These are phyloP conservation scores for Diplodia mutila DNA, from an alignment of 2,329 filamentous ascomycete species.

Conservation along the genomic window DNA sequence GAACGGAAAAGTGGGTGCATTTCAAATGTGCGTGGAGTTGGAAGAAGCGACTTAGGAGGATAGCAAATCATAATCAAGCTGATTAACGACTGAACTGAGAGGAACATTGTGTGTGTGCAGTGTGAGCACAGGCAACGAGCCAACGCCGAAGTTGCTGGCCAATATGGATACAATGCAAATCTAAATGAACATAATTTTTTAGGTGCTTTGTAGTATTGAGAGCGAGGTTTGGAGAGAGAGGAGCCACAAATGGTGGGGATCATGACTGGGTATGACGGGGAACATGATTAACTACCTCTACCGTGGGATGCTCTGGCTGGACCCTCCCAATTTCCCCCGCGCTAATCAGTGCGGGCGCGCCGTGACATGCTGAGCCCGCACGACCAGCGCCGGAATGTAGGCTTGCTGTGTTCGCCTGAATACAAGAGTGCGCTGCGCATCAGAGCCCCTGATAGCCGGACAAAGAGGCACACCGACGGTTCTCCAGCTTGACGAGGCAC, in stretches of 20 bases:
- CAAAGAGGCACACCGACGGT: slow-evolving; percentile 21
- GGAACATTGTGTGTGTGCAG: not conserved
- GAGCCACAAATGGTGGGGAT: slow-evolving; percentile 1
- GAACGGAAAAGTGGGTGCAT: slow-evolving; percentile 11
- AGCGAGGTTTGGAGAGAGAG: not conserved
- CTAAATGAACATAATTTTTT: not conserved
- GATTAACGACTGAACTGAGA: not conserved
- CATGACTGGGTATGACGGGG: slow-evolving; percentile 1
- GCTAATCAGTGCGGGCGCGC: slow-evolving; percentile 12
- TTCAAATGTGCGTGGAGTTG: slow-evolving; percentile 12
- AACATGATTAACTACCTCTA: slow-evolving; percentile 9
- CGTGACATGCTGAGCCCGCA: slow-evolving; percentile 3
- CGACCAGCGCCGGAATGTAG: not conserved
- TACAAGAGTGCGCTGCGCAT: slow-evolving; percentile 17
- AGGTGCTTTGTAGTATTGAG: not conserved
- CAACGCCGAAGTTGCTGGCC: not conserved
- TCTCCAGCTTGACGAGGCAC: slow-evolving; percentile 7
- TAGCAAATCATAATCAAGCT: slow-evolving; percentile 23
- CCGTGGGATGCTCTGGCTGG: not conserved
- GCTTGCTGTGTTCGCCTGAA: not conserved
- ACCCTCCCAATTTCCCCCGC: slow-evolving; percentile 11
- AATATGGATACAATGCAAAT: not conserved
- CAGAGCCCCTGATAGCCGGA: slow-evolving; percentile 1
- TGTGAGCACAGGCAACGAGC: too few species aligned
- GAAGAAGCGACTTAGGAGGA: not conserved